Base-by-base conservation (phyloP, 805 yeast genomes). In the Metschnikowia gelsemii region DNA sequence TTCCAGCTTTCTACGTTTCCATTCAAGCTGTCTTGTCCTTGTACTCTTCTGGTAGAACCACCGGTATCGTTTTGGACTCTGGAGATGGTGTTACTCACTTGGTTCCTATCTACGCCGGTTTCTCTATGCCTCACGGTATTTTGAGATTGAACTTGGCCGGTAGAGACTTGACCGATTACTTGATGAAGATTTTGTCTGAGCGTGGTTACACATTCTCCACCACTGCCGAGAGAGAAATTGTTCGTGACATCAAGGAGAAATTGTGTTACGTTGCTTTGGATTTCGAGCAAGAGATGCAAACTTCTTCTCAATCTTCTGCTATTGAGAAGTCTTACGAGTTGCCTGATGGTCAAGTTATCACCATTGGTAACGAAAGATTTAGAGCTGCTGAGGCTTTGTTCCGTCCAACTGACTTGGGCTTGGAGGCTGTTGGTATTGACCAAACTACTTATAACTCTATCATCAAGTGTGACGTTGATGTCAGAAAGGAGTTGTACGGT, bases 71-170 rank as follows among this genome's bases (percentile, higher is more conserved):
- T 56, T 82, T 93, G 71, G 99, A 91, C 79, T 90, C 97, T 55
- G 99, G 99, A 84, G 99, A 91, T 70, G 99, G 99, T 87, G 98
- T 93, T 63, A 90, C 98, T 65, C 98, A 91, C 95, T 96, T 91
- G 75, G 99, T 93, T 56, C 99, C 99, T 75, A 91, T 93, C 70
- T 93, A 93, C 77, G 96, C 96, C 60, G 99, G 99, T 79, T 93
- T 90, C 96, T 86, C 98, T 49, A 80, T 93, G 69, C 96, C 97
- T 66, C 96, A 91, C 75, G 98, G 97, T 71, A 93, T 93, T 69
- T 81, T 87, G 79, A 89, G 99, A 85, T 84, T 93, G 63, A 96
- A 93, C 75, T 82, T 93, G 75, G 99, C 98, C 63, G 99, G 99
- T 80, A 89, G 99, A 82, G 99, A 93, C 73, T 82, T 93, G 72